phyloP scores from a whole-genome alignment of 345 rosid species.

The Sonneratia caseolaris region DNA sequence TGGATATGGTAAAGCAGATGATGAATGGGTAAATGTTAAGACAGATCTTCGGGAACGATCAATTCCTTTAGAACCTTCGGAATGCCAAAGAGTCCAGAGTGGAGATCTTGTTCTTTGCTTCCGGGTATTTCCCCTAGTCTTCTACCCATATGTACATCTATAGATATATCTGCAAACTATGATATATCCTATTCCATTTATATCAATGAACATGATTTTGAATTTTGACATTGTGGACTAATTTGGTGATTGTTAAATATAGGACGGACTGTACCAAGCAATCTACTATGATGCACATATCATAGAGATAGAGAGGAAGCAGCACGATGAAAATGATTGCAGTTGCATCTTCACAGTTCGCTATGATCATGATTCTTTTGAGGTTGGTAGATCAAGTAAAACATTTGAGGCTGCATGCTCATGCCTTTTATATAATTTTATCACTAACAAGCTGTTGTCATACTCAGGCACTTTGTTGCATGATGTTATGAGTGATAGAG shows the following conservation, averaged over 20 bases:
- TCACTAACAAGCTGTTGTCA: neutral
- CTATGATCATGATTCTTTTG: constrained; percentile 33
- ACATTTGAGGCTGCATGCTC: neutral
- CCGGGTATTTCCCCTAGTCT: constrained; percentile 31
- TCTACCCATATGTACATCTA: neutral
- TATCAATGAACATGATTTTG: neutral
- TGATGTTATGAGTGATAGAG: neutral
- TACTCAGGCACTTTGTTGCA: neutral
- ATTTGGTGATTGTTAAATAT: constrained; percentile 10
- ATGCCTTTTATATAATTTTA: neutral
- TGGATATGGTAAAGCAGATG: constrained; percentile 53
- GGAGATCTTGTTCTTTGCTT: constrained; percentile 74
- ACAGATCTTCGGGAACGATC: constrained; percentile 59
- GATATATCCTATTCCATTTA: neutral
- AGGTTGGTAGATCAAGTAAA: constrained; percentile 23
- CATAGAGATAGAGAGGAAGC: constrained; percentile 37
- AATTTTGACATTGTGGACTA: neutral
- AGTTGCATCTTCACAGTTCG: constrained; percentile 51
- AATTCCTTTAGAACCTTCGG: constrained; percentile 70
- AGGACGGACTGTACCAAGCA: constrained; percentile 52
- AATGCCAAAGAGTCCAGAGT: constrained; percentile 47
- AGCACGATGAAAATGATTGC: constrained; percentile 42
- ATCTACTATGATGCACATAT: constrained; percentile 61
- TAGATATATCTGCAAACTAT: neutral
- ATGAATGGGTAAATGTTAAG: constrained; percentile 81